A percentile compares a stretch with the other conserved stretches of the same genome.
phyloP scores from a whole-genome alignment of 2,329 filamentous ascomycete species.

The Orbilia brochopaga region DNA sequence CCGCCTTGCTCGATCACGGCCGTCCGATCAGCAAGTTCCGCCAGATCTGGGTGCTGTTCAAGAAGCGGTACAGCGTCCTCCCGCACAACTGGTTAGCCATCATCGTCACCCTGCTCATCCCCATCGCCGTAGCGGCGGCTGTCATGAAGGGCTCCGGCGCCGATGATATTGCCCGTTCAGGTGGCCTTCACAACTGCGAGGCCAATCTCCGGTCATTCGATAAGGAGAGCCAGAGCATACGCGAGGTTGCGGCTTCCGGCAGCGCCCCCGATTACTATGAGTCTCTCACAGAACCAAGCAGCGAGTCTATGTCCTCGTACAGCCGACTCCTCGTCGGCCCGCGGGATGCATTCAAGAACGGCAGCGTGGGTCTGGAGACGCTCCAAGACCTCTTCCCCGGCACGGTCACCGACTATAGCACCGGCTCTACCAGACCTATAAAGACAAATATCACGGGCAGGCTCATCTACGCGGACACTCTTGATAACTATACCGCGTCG shows the following conservation, averaged over 20 bases:
- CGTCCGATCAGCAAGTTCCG: slow-evolving; percentile 70
- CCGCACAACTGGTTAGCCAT: slow-evolving; percentile 81
- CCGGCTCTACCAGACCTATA: not conserved
- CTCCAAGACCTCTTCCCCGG: slow-evolving; percentile 23
- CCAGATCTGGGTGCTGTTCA: slow-evolving; percentile 76
- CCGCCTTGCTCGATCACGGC: slow-evolving; percentile 68
- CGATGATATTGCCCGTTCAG: not conserved
- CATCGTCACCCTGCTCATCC: slow-evolving; percentile 74
- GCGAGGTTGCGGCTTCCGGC: slow-evolving; percentile 10
- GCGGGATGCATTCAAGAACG: slow-evolving; percentile 9
- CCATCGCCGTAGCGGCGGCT: slow-evolving; percentile 74
- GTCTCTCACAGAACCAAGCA: slow-evolving; percentile 12
- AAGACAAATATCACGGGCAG: not conserved
- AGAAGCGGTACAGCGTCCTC: slow-evolving; percentile 77
- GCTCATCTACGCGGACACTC: slow-evolving; percentile 22
- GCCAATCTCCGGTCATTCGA: slow-evolving; percentile 14
- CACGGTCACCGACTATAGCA: not conserved
- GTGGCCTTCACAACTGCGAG: slow-evolving; percentile 32
- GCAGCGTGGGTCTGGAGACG: slow-evolving; percentile 16
- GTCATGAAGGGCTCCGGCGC: slow-evolving; percentile 44
- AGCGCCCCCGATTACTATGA: slow-evolving; percentile 6
- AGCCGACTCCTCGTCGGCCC: slow-evolving; percentile 30
- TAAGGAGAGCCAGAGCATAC: slow-evolving; percentile 2
- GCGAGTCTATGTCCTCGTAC: not conserved
- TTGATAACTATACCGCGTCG: slow-evolving; percentile 39